These are phyloP conservation scores for Populus trichocarpa DNA, from an alignment of 441 rosid species.

Conservation along the genomic window DNA sequence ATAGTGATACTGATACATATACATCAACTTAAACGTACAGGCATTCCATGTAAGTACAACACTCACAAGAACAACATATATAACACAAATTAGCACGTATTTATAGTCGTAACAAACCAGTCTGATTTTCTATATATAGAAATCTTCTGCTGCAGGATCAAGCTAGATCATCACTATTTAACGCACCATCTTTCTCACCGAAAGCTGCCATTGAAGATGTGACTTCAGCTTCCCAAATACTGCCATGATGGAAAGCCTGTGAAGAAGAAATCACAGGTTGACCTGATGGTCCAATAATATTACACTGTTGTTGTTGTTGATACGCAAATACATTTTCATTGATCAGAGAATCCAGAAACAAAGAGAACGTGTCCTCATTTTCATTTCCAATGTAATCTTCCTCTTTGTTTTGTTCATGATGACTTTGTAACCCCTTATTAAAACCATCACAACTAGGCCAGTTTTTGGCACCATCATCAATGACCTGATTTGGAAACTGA, in stretches of 20 bases:
- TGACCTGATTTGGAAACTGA: slow-evolving; percentile 6
- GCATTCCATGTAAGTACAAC: neutral
- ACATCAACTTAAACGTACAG: neutral
- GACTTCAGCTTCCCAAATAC: slow-evolving; percentile 26
- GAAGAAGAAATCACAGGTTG: slow-evolving; percentile 1
- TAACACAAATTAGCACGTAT: neutral
- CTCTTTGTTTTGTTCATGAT: slow-evolving; percentile 9
- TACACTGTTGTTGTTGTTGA: slow-evolving; percentile 13
- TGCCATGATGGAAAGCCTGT: slow-evolving; percentile 1
- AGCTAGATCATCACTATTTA: slow-evolving; percentile 3
- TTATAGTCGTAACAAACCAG: neutral
- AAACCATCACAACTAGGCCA: slow-evolving; percentile 16
- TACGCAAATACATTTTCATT: slow-evolving; percentile 46
- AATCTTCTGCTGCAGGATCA: neutral
- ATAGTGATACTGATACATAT: too few species aligned
- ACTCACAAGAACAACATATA: neutral
- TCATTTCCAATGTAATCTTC: slow-evolving; percentile 18
- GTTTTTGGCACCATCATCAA: neutral
- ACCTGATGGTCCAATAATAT: neutral
- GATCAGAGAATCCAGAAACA: slow-evolving; percentile 63
- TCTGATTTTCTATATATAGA: neutral
- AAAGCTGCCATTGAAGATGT: slow-evolving; percentile 19
- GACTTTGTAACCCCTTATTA: slow-evolving; percentile 16
- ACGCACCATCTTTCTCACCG: slow-evolving; percentile 15
- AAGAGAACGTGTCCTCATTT: slow-evolving; percentile 50